These are phyloP conservation scores for Venturia oleaginea DNA, from an alignment of 2,329 filamentous ascomycete genomes.

Conservation along the genomic window DNA sequence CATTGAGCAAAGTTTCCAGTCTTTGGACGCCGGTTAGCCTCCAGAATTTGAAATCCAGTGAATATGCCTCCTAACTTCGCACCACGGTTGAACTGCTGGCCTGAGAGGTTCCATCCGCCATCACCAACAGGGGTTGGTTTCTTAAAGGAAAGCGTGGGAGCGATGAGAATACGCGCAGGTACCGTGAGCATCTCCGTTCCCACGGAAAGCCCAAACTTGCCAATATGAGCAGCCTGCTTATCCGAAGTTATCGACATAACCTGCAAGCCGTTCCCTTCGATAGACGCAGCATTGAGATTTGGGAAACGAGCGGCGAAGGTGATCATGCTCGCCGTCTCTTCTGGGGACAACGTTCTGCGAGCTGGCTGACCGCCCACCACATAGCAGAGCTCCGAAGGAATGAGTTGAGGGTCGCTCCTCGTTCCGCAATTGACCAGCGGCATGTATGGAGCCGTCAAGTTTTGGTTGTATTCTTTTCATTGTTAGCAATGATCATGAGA, in stretches of 20 bases:
- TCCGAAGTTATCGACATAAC: slow-evolving; percentile 47
- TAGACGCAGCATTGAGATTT: slow-evolving; percentile 56
- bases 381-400: slow-evolving; percentile 57
- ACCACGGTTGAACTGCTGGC: slow-evolving; percentile 3
- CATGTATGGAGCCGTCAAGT: not conserved
- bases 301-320: slow-evolving; percentile 61
- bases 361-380: slow-evolving; percentile 57
- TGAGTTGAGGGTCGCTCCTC: slow-evolving; percentile 47
- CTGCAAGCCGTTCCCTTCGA: slow-evolving; percentile 49
- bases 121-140: slow-evolving; percentile 26
- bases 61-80: slow-evolving; percentile 3
- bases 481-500: not conserved
- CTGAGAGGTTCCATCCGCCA: slow-evolving; percentile 64
- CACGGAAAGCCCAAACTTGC: slow-evolving; percentile 54
- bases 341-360: slow-evolving; percentile 47
- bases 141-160: slow-evolving; percentile 54
- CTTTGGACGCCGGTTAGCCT: not conserved
- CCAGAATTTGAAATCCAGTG: slow-evolving; percentile 4
- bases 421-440: slow-evolving; percentile 53
- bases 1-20: not conserved
- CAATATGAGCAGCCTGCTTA: slow-evolving; percentile 31
- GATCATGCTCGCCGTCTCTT: slow-evolving; percentile 62
- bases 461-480: slow-evolving; percentile 2
- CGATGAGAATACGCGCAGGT: slow-evolving; percentile 54
- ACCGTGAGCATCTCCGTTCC: slow-evolving; percentile 59